Conservation (phyloP, 148 eudicot genomes). For the Heliosperma pusillum region DNA sequence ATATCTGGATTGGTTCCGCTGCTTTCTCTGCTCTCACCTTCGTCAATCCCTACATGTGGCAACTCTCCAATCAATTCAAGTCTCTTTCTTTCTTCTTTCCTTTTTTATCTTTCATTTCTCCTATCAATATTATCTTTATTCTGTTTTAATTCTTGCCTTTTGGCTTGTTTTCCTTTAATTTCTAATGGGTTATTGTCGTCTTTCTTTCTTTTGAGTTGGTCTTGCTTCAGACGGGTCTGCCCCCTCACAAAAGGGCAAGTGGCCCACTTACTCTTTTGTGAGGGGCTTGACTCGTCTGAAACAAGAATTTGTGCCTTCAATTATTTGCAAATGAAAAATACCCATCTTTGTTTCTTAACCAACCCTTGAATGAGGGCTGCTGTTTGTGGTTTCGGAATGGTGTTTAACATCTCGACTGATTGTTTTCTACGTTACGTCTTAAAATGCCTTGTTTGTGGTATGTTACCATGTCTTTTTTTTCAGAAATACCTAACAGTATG, state of each 20-base stretch:
- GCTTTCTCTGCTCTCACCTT: constrained; percentile 61
- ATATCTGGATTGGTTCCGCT: constrained; percentile 67
- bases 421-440: too few species aligned
- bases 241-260: too few species aligned
- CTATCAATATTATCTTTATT: not conserved
- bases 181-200: not conserved
- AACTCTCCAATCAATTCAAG: constrained; percentile 64
- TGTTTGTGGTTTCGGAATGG: not conserved
- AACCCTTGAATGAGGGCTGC: not conserved
- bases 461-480: too few species aligned
- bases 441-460: not conserved
- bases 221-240: too few species aligned
- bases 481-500: not conserved
- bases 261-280: too few species aligned
- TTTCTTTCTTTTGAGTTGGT: too few species aligned
- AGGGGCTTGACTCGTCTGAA: too few species aligned
- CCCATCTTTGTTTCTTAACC: not conserved
- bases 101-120: not conserved
- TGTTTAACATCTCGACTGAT: not conserved
- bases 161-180: not conserved
- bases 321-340: not conserved
- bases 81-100: constrained; percentile 12
- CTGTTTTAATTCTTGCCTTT: not conserved
- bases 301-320: too few species aligned
- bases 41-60: constrained; percentile 72